Evolutionary conservation across 306 rosid species (phyloP).

Genomic region (Glycine soja): DNA sequence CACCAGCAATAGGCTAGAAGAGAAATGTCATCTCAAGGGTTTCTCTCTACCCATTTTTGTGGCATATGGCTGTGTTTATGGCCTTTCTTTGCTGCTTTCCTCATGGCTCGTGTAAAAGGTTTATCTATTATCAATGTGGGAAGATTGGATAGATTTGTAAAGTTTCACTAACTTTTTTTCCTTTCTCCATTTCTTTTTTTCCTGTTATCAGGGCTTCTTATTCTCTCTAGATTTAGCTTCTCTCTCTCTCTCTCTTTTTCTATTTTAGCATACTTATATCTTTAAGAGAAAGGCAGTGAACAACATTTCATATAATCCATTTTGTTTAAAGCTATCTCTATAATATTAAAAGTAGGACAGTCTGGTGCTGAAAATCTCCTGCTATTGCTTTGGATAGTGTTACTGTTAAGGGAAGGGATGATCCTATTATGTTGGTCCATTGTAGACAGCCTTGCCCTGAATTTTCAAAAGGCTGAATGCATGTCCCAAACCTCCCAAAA

Average conservation of each 20-base stretch:
- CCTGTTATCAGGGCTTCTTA: not conserved
- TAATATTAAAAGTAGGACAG: not conserved
- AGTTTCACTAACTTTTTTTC: not conserved
- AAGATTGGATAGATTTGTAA: not conserved
- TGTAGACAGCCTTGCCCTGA: not conserved
- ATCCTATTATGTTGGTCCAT: slow-evolving; percentile 5
- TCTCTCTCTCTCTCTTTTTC: not conserved
- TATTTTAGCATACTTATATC: slow-evolving; percentile 3
- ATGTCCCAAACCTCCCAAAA: too few relatives aligned
- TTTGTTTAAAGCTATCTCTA: slow-evolving; percentile 4
- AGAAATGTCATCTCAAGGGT: slow-evolving; percentile 16
- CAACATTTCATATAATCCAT: not conserved
- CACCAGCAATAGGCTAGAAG: slow-evolving; percentile 7
- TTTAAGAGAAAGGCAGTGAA: not conserved
- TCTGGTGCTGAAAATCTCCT: not conserved
- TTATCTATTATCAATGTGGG: not conserved
- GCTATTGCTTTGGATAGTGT: not conserved
- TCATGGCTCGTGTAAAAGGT: not conserved
- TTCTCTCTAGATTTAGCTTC: slow-evolving; percentile 5
- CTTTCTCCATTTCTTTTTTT: not conserved
- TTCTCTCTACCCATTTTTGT: not conserved
- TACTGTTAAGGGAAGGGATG: slow-evolving; percentile 1
- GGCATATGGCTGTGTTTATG: not conserved
- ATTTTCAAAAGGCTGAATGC: not conserved
- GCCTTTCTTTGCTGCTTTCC: not conserved